Evolutionary conservation across 73 alveolate species (phyloP).

Genomic region (Paraurostyla sp.): DNA sequence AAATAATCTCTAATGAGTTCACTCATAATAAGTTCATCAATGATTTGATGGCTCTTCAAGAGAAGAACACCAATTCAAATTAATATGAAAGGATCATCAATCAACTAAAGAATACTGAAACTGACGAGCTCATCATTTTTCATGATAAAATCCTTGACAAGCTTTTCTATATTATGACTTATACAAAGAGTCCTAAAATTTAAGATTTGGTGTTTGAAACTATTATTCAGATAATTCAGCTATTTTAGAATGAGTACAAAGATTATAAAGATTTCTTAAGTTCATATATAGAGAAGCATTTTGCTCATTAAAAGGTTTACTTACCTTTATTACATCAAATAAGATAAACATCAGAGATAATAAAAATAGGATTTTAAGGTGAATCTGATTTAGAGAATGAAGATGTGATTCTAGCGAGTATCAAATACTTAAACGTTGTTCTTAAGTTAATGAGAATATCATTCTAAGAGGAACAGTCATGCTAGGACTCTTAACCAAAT

Average conservation of each 20-base stretch:
- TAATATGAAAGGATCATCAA: not conserved
- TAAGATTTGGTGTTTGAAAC: conserved; percentile 56
- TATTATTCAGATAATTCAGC: conserved; percentile 24
- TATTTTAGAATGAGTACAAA: conserved; percentile 17
- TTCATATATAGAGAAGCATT: conserved; percentile 29
- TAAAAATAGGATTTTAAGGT: conserved; percentile 9
- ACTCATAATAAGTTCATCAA: conserved; percentile 43
- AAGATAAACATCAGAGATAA: conserved; percentile 25
- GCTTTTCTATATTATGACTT: conserved; percentile 10
- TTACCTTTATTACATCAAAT: conserved; percentile 36
- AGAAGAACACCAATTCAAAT: not conserved
- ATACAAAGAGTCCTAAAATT: not conserved
- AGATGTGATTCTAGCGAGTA: conserved; percentile 33
- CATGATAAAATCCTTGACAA: conserved; percentile 60
- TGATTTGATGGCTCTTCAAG: conserved; percentile 36
- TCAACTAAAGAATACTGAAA: not conserved
- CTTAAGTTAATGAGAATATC: conserved; percentile 23
- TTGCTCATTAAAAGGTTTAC: conserved; percentile 56
- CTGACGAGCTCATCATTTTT: conserved; percentile 28
- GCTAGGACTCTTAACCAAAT: conserved; percentile 5
- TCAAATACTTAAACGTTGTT: conserved; percentile 12
- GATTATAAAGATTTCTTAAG: conserved; percentile 24
- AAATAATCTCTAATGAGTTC: conserved; percentile 48
- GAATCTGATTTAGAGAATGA: conserved; percentile 38
- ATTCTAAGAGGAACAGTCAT: conserved; percentile 37